Conservation (phyloP, 2,329 filamentous ascomycete species). For the Phyllosticta citrichinensis region DNA sequence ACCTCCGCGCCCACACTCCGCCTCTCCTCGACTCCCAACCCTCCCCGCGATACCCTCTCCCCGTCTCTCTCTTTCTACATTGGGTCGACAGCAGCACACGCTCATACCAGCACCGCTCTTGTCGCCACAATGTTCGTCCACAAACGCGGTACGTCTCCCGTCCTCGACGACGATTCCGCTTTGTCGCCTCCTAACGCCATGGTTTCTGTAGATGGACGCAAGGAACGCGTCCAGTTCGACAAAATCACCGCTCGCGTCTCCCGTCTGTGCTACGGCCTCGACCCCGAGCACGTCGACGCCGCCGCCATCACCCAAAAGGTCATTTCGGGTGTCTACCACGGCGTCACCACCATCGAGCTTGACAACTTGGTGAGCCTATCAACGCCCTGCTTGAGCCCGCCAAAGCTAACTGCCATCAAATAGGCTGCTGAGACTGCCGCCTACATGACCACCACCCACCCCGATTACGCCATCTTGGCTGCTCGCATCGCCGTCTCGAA, state of each 20-base stretch:
- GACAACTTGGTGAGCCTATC: conserved; percentile 77
- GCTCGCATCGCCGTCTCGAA: conserved; percentile 98
- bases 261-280: conserved; percentile 92
- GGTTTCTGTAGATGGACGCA: conserved; percentile 70
- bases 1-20: background rate
- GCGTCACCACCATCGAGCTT: conserved; percentile 90
- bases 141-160: conserved; percentile 30
- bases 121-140: conserved; percentile 27
- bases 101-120: background rate
- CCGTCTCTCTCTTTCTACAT: conserved; percentile 3
- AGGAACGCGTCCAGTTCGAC: conserved; percentile 99
- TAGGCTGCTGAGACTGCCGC: conserved; percentile 97
- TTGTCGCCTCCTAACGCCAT: background rate
- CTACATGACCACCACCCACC: conserved; percentile 99
- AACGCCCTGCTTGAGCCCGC: background rate
- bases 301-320: conserved; percentile 99
- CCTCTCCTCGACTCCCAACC: background rate
- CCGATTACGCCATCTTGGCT: conserved; percentile 96
- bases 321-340: conserved; percentile 97
- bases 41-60: conserved; percentile 6
- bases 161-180: conserved; percentile 1
- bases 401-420: conserved; percentile 11
- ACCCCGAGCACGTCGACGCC: conserved; percentile 90
- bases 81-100: background rate
- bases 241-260: conserved; percentile 99